phyloP scores from a whole-genome alignment of 306 rosid species.

The Ormosia semicastrata region DNA sequence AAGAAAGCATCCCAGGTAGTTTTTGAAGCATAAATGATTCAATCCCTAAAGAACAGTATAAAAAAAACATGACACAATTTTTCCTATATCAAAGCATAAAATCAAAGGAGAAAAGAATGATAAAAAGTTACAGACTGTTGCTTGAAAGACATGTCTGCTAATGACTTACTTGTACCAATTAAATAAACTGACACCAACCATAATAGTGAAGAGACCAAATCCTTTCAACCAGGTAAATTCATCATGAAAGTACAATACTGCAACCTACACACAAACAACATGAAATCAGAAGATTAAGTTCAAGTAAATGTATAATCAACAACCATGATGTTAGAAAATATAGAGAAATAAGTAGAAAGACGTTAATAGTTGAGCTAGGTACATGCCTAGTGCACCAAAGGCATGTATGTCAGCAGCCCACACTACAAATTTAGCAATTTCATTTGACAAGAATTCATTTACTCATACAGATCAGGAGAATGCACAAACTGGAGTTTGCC shows the following conservation, averaged over 20 bases:
- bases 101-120: neutral
- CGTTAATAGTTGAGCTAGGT: neutral
- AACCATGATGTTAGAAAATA: neutral
- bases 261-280: conserved; percentile 59
- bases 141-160: neutral
- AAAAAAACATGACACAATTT: neutral
- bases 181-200: conserved; percentile 90
- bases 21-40: neutral
- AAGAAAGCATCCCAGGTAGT: neutral
- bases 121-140: neutral
- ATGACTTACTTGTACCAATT: conserved; percentile 96
- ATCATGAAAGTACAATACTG: conserved; percentile 90
- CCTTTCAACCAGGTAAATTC: conserved; percentile 88
- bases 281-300: conserved; percentile 24
- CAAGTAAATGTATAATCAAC: conserved; percentile 2
- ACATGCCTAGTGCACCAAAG: neutral
- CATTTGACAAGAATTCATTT: neutral
- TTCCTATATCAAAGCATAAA: neutral
- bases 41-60: neutral
- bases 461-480: neutral
- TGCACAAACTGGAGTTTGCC: neutral
- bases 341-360: neutral
- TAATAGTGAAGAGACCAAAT: conserved; percentile 71
- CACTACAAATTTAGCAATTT: neutral
- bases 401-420: neutral